Percentiles rank a stretch among this genome's conserved stretches.
Evolutionary conservation across 2,329 filamentous ascomycete genomes (phyloP).

Genomic region (Xylariaceae sp.): DNA sequence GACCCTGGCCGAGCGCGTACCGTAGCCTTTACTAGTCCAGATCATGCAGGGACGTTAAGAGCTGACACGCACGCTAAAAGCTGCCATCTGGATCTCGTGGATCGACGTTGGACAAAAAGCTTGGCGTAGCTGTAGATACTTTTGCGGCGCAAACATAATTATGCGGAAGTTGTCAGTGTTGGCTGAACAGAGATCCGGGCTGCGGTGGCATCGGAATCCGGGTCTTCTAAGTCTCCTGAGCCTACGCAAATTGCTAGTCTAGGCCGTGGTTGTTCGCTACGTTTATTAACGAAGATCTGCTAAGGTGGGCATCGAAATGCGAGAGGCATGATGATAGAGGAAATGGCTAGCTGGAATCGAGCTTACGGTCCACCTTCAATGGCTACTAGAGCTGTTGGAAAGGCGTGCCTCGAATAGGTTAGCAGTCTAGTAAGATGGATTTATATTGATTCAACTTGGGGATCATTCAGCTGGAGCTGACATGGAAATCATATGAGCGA

Average conservation of each 20-base stretch:
- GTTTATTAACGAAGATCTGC: neutral
- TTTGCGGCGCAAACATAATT: neutral
- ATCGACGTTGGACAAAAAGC: conserved; percentile 2
- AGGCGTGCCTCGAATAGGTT: too few relatives aligned
- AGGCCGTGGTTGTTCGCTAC: neutral
- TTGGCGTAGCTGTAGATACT: conserved; percentile 8
- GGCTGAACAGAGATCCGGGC: neutral
- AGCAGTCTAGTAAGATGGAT: too few relatives aligned
- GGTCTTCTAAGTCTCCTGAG: neutral
- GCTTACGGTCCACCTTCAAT: too few relatives aligned
- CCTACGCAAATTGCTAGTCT: neutral
- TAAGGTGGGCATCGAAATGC: too few relatives aligned
- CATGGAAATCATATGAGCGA: conserved; percentile 5
- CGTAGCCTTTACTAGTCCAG: neutral
- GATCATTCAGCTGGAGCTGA: too few relatives aligned
- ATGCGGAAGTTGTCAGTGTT: neutral
- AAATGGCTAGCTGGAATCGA: too few relatives aligned
- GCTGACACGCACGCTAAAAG: conserved; percentile 11
- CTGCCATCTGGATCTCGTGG: neutral
- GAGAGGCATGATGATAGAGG: too few relatives aligned
- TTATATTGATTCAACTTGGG: too few relatives aligned
- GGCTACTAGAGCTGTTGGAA: too few relatives aligned
- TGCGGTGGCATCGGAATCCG: conserved; percentile 9
- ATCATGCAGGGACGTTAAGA: conserved; percentile 20
- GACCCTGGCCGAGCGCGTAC: neutral